These are phyloP conservation scores for Hyphopichia khmerensis DNA, from an alignment of 1,139 yeast species.

Conservation along the genomic window DNA sequence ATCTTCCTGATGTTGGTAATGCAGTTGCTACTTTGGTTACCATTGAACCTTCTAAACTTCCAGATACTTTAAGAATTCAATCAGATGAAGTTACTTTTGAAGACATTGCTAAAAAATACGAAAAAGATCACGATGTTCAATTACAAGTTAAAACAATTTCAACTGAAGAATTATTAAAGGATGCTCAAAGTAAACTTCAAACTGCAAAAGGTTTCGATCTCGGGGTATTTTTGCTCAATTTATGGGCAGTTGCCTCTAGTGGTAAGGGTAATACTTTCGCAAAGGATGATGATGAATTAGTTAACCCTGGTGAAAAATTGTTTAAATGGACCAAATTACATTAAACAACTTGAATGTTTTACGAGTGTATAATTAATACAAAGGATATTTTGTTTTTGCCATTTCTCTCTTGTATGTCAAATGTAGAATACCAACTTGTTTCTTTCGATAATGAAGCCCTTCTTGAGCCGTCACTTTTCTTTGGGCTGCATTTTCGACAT, in stretches of 20 bases:
- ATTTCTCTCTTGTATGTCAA: too few relatives aligned
- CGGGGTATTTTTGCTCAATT: slow-evolving; percentile 27
- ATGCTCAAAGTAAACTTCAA: slow-evolving; percentile 26
- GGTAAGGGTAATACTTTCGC: slow-evolving; percentile 40
- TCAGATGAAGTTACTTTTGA: slow-evolving; percentile 41
- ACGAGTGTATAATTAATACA: too few relatives aligned
- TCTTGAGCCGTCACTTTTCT: too few relatives aligned
- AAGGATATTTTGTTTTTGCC: too few relatives aligned
- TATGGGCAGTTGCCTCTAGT: slow-evolving; percentile 28
- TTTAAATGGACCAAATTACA: slow-evolving; percentile 47
- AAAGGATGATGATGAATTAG: slow-evolving; percentile 44
- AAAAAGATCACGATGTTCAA: slow-evolving; percentile 35
- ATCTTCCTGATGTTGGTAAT: slow-evolving; percentile 48
- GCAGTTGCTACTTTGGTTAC: slow-evolving; percentile 42
- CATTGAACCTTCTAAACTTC: slow-evolving; percentile 36
- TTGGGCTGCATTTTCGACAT: too few relatives aligned
- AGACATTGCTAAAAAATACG: slow-evolving; percentile 41
- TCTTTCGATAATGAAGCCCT: too few relatives aligned
- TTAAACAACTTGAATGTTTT: not conserved
- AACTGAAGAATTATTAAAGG: slow-evolving; percentile 28
- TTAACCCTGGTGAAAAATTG: slow-evolving; percentile 52
- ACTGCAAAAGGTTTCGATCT: slow-evolving; percentile 24
- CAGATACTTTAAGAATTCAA: slow-evolving; percentile 44
- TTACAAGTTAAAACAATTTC: slow-evolving; percentile 26
- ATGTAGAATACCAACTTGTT: too few relatives aligned